Base-by-base conservation (phyloP, 2,329 filamentous ascomycete species). In the Huntiella bhutanensis region DNA sequence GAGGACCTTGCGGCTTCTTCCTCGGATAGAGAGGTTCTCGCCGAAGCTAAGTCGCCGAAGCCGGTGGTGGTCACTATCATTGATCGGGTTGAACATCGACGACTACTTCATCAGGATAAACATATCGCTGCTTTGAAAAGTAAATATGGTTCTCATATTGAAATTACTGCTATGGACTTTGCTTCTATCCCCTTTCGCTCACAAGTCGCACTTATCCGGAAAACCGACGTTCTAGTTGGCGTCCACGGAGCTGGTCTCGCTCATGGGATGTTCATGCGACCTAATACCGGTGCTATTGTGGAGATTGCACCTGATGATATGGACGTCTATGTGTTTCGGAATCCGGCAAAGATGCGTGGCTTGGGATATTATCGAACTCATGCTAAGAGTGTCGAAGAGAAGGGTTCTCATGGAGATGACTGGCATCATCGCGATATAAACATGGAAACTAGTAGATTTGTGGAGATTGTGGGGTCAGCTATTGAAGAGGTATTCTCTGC, bases 201-300 rank as follows among this genome's bases (percentile, higher is more conserved):
- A 33, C 64, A 67, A 52, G 38, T 66, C 4, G 46, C 51, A 6
- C 34, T 62, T 1, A 55, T 58, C 7, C 58, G 55, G 11, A 53
- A 54, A 19, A 65, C 64, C 1, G 63, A 67, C 48, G 51, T 67
- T 12, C 55, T 68, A 6, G 58, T 65, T 4, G 64, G 64, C 28
- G 59, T 64, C 1, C 64, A 68, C 52, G 65, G 65, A 37, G 63
- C 64, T 0, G 64, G 62, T 1, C 53, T 67, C 12, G 62, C 64
- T 4, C 63, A 67, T 49, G 52, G 53, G 1, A 58, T 68, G 51
- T 68, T 66, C 47, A 55, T 66, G 50, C 58, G 52, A 1, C 53
- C 55, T 28, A 53, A 54, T 3, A 55, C 54, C 1, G 40, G 33
- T 16, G 58, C 57, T 12, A 52, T 68, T 5, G 60, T 67, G 4